Evolutionary conservation across 768 basidiomycete species (phyloP).

Genomic region (Galerina marginata): DNA sequence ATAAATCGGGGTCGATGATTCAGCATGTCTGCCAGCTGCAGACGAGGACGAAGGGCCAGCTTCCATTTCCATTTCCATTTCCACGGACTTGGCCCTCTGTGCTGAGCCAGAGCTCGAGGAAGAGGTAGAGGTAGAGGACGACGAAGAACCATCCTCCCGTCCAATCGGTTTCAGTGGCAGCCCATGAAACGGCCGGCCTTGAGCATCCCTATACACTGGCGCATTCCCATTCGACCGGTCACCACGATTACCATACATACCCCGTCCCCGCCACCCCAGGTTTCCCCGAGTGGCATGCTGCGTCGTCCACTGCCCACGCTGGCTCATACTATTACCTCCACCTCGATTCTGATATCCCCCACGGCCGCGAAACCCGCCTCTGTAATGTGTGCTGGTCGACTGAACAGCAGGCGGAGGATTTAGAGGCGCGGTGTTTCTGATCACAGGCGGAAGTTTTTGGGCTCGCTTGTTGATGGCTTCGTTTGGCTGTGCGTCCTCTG

Average conservation of each 20-base stretch:
- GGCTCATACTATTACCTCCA: background rate
- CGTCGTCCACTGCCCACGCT: background rate
- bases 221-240: no score
- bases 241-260: no score
- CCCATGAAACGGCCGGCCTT: no score
- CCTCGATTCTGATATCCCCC: slow-evolving; percentile 9
- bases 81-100: no score
- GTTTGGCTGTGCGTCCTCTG: slow-evolving; percentile 24
- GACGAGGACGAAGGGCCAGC: background rate
- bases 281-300: no score
- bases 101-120: no score
- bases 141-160: no score
- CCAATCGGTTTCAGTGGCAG: no score
- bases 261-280: no score
- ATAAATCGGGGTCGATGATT: background rate
- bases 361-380: slow-evolving; percentile 14
- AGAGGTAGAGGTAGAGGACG: no score
- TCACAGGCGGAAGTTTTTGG: slow-evolving; percentile 14
- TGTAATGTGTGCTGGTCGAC: background rate
- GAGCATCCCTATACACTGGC: background rate
- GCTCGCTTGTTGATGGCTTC: slow-evolving; percentile 14
- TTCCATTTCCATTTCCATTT: background rate
- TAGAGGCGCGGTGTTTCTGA: slow-evolving; percentile 1
- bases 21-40: no score
- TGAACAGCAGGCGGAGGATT: background rate